Percentiles rank a stretch among this genome's conserved stretches.
Evolutionary conservation across 2,329 filamentous ascomycete genomes (phyloP).

Genomic region (Metarhizium sp.): DNA sequence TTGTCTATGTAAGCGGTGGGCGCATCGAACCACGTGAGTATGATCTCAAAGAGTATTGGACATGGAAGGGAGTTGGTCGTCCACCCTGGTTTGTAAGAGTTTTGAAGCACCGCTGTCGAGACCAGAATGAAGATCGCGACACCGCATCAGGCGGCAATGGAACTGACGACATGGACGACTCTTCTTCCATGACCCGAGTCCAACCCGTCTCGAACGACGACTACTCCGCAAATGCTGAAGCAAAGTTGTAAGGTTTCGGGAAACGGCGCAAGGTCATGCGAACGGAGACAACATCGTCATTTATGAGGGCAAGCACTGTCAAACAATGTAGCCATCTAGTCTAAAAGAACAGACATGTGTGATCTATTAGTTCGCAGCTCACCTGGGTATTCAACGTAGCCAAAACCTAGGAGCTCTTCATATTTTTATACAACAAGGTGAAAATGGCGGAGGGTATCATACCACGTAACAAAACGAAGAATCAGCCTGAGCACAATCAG

Average conservation of each 20-base stretch:
- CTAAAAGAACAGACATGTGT: neutral
- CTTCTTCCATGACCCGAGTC: slow-evolving; percentile 1
- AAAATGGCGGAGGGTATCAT: neutral
- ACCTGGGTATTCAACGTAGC: neutral
- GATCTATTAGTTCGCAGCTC: neutral
- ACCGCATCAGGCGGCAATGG: neutral
- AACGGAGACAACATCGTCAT: neutral
- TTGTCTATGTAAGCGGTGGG: slow-evolving; percentile 33
- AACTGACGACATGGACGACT: slow-evolving; percentile 2
- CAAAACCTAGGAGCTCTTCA: neutral
- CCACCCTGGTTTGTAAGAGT: slow-evolving; percentile 39
- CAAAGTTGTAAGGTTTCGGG: too few relatives aligned
- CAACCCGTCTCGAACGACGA: slow-evolving; percentile 7
- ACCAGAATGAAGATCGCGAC: neutral
- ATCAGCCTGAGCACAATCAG: neutral
- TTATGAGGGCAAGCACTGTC: neutral
- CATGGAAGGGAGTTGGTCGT: slow-evolving; percentile 38
- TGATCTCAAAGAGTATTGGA: slow-evolving; percentile 47
- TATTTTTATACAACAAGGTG: neutral
- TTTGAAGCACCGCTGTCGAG: slow-evolving; percentile 11
- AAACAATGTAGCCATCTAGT: neutral
- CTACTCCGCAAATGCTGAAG: slow-evolving; percentile 1
- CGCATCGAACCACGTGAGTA: slow-evolving; percentile 39
- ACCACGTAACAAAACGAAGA: neutral
- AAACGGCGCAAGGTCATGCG: neutral